These are phyloP conservation scores for Schoenoplectus tabernaemontani DNA, from an alignment of 202 grass and related monocot genomes.

Conservation along the genomic window DNA sequence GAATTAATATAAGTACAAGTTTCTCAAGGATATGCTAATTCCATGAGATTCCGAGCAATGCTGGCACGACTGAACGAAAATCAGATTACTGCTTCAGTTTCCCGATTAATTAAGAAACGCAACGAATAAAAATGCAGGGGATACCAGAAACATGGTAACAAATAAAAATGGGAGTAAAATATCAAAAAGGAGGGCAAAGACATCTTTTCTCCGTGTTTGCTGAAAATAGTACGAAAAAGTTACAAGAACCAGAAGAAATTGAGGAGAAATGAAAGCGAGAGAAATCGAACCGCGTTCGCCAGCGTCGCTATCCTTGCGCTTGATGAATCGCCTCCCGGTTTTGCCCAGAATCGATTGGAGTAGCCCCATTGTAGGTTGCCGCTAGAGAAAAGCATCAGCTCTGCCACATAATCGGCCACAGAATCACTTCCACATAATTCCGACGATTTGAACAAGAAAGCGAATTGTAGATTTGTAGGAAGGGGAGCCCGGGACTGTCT, in stretches of 20 bases:
- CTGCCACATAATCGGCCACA: constrained; percentile 19
- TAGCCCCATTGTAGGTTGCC: constrained; percentile 62
- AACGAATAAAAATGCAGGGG: neutral
- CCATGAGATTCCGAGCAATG: neutral
- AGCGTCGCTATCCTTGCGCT: constrained; percentile 84
- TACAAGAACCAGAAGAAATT: constrained; percentile 9
- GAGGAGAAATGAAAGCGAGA: neutral
- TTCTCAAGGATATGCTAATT: neutral
- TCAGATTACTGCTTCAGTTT: neutral
- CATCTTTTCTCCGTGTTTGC: constrained; percentile 4
- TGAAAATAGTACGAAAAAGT: neutral
- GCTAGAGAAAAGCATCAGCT: constrained; percentile 37
- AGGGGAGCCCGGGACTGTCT: neutral
- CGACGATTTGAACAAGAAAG: neutral
- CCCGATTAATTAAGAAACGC: neutral
- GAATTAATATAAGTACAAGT: neutral
- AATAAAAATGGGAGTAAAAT: neutral
- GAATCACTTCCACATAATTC: constrained; percentile 10
- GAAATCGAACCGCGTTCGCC: constrained; percentile 55
- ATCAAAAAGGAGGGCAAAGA: neutral
- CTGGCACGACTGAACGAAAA: neutral
- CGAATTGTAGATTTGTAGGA: neutral
- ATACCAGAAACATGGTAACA: neutral
- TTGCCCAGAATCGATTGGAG: constrained; percentile 65
- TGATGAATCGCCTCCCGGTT: constrained; percentile 63